A percentile compares a stretch with the other conserved stretches of the same genome.
phyloP scores from a whole-genome alignment of 208 protist genomes.

The Tritrichomonas musculus region DNA sequence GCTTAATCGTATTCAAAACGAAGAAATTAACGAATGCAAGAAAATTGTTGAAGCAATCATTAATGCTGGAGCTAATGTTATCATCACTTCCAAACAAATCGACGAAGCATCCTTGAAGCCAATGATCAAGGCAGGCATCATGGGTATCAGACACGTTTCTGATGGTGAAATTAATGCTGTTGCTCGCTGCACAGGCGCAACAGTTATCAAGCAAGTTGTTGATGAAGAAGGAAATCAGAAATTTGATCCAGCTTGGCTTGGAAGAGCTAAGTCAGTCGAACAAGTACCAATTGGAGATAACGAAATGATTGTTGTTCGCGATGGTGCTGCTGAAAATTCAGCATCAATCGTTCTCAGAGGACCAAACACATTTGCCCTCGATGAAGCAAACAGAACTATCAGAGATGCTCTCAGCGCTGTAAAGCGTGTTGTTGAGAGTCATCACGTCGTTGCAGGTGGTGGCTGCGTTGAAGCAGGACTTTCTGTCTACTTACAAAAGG shows the following conservation, averaged over 20 bases:
- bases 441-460: conserved; percentile 88
- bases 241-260: conserved; percentile 40
- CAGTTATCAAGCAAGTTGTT: conserved; percentile 38
- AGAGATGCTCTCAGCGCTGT: conserved; percentile 98
- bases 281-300: conserved; percentile 65
- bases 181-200: conserved; percentile 49
- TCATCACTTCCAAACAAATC: conserved; percentile 97
- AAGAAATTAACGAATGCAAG: neutral
- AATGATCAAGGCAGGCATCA: neutral
- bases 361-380: conserved; percentile 74
- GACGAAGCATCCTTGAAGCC: conserved; percentile 92
- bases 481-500: conserved; percentile 93
- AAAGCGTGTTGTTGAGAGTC: conserved; percentile 90
- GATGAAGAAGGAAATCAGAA: conserved; percentile 42
- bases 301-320: conserved; percentile 84
- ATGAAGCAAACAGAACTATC: conserved; percentile 64
- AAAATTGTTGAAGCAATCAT: neutral
- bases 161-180: neutral
- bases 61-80: conserved; percentile 87
- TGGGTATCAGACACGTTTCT: neutral
- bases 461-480: conserved; percentile 94
- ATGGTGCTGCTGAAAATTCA: conserved; percentile 52
- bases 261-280: conserved; percentile 35
- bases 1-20: neutral
- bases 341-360: conserved; percentile 94